These are phyloP conservation scores for Saururus chinensis DNA, from an alignment of 164 flowering plant genomes.

Conservation along the genomic window DNA sequence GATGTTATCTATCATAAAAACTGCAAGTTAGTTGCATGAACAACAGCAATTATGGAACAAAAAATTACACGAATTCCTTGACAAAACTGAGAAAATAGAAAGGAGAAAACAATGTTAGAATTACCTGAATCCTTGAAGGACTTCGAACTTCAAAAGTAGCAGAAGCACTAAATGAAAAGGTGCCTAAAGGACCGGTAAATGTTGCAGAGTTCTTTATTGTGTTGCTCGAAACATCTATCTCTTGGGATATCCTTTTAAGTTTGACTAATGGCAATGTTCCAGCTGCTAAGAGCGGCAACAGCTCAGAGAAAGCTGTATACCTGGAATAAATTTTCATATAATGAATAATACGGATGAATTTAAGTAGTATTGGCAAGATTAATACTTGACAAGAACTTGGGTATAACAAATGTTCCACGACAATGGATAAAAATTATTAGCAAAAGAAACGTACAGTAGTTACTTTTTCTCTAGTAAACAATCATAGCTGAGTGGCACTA, in stretches of 20 bases:
- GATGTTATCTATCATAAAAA: background rate
- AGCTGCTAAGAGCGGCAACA: conserved; percentile 82
- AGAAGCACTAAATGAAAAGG: conserved; percentile 75
- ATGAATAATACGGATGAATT: no score
- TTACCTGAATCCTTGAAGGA: conserved; percentile 87
- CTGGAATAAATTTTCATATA: conserved; percentile 19
- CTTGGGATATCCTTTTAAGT: conserved; percentile 59
- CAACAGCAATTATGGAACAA: background rate
- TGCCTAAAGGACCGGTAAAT: conserved; percentile 62
- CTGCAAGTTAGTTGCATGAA: background rate
- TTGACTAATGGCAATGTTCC: conserved; percentile 62
- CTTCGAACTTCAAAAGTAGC: conserved; percentile 86
- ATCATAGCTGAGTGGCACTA: background rate
- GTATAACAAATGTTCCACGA: no score
- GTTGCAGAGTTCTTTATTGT: conserved; percentile 59
- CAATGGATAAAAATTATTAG: no score
- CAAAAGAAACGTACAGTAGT: no score
- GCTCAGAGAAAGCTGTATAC: conserved; percentile 95
- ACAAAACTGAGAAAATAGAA: background rate
- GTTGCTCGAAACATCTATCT: conserved; percentile 40
- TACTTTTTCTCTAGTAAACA: background rate
- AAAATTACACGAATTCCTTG: no score
- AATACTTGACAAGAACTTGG: no score
- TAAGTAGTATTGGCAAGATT: no score
- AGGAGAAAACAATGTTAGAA: background rate